These are phyloP conservation scores for Chrysanthemum lavandulifolium DNA, from an alignment of 129 eudicot genomes.

Conservation along the genomic window DNA sequence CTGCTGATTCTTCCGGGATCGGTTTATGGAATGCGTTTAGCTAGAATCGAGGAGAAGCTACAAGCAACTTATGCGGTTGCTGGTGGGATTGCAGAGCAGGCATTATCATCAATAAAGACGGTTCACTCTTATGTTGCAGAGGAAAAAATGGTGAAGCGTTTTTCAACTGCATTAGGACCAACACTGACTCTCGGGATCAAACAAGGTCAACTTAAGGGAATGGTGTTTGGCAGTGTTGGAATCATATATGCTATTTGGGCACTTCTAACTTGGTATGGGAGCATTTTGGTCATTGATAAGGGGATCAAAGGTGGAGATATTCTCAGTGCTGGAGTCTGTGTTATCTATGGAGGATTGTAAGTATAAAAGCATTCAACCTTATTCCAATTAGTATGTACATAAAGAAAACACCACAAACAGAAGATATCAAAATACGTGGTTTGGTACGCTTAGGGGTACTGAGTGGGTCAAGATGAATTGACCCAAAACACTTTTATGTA, in stretches of 20 bases:
- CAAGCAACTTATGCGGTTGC: constrained; percentile 48
- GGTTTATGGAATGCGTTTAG: constrained; percentile 37
- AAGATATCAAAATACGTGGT: background rate
- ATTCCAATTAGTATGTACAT: background rate
- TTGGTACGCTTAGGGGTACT: background rate
- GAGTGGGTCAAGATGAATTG: background rate
- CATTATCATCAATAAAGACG: constrained; percentile 45
- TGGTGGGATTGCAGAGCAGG: constrained; percentile 44
- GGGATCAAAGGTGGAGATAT: constrained; percentile 49
- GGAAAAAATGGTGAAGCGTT: constrained; percentile 36
- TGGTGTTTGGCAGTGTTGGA: constrained; percentile 46
- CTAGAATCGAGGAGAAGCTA: constrained; percentile 25
- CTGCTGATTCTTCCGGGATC: constrained; percentile 37
- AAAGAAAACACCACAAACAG: background rate
- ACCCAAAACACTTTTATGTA: background rate
- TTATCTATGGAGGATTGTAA: constrained; percentile 54
- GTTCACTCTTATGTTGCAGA: constrained; percentile 53
- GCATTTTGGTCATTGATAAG: constrained; percentile 40
- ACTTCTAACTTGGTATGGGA: constrained; percentile 42
- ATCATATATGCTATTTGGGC: constrained; percentile 51
- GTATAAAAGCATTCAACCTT: constrained; percentile 7
- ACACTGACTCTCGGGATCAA: constrained; percentile 44
- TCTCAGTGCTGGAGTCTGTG: constrained; percentile 37
- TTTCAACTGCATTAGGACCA: constrained; percentile 35
- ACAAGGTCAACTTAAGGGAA: constrained; percentile 50